Conservation (phyloP, 441 rosid genomes). For the Eutrema salsugineum region DNA sequence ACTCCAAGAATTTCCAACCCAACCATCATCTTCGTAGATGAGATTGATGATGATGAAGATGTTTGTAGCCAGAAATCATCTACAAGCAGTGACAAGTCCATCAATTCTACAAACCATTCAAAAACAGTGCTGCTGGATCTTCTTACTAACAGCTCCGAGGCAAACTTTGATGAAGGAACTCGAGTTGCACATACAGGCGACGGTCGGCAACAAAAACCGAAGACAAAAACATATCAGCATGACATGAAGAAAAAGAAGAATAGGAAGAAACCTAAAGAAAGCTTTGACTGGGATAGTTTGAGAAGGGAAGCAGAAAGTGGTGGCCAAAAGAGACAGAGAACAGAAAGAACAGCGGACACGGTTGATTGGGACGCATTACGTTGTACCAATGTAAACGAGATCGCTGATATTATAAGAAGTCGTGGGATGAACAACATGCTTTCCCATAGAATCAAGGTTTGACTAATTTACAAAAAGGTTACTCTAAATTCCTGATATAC, state of each 20-base stretch:
- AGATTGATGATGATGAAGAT: constrained; percentile 38
- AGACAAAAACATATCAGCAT: constrained; percentile 27
- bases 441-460: constrained; percentile 62
- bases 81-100: constrained; percentile 23
- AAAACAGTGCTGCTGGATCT: constrained; percentile 22
- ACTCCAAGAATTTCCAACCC: constrained; percentile 37
- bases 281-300: constrained; percentile 57
- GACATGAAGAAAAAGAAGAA: neutral
- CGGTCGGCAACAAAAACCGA: constrained; percentile 28
- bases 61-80: constrained; percentile 41
- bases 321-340: constrained; percentile 39
- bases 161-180: constrained; percentile 26
- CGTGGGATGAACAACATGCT: constrained; percentile 66
- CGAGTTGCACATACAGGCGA: constrained; percentile 28
- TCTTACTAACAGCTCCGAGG: constrained; percentile 26
- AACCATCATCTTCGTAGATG: constrained; percentile 39
- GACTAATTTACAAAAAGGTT: neutral
- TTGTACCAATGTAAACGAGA: constrained; percentile 40
- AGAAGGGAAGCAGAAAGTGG: constrained; percentile 36
- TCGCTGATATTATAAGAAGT: constrained; percentile 45
- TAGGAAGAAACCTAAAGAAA: constrained; percentile 32
- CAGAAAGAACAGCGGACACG: constrained; percentile 46
- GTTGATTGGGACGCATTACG: constrained; percentile 64
- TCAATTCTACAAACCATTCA: constrained; percentile 31
- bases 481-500: neutral